A percentile compares a stretch with the other conserved stretches of the same genome.
phyloP scores from a whole-genome alignment of 495 filamentous ascomycete species.

The Rhizodiscina lignyota region DNA sequence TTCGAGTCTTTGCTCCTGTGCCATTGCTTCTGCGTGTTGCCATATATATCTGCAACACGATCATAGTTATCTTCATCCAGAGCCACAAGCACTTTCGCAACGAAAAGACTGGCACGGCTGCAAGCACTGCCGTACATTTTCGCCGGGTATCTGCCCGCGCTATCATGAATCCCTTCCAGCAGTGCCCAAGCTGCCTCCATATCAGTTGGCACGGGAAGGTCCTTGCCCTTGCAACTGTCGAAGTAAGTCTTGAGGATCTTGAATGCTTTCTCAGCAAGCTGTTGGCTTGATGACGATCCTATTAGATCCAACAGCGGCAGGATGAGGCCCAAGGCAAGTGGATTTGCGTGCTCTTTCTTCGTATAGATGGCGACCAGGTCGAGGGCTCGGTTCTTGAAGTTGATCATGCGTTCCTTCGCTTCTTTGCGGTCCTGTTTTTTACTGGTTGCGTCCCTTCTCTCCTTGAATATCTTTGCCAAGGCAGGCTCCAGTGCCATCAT shows the following conservation, averaged over 20 bases:
- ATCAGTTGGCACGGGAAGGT: conserved; percentile 20
- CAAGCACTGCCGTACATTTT: conserved; percentile 37
- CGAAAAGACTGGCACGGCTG: conserved; percentile 45
- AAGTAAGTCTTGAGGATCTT: conserved; percentile 51
- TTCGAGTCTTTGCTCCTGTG: conserved; percentile 36
- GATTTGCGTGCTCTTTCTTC: conserved; percentile 54
- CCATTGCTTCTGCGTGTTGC: conserved; percentile 34
- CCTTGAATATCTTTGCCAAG: conserved; percentile 67
- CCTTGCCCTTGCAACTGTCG: conserved; percentile 45
- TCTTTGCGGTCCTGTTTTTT: conserved; percentile 65
- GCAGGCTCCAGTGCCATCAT: conserved; percentile 82
- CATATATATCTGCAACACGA: conserved; percentile 39
- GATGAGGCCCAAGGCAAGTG: conserved; percentile 48
- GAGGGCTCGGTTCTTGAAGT: conserved; percentile 87
- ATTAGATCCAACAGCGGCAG: conserved; percentile 44
- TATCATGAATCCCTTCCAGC: conserved; percentile 50
- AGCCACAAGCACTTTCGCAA: conserved; percentile 42
- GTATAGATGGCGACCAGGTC: conserved; percentile 77
- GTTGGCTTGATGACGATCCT: conserved; percentile 47
- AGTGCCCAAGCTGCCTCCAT: conserved; percentile 28
- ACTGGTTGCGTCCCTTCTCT: conserved; percentile 33
- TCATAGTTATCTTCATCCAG: conserved; percentile 30
- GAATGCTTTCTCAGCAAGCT: conserved; percentile 55
- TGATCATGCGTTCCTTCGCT: conserved; percentile 74
- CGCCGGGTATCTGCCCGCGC: conserved; percentile 48